Evolutionary conservation across 495 filamentous ascomycete species (phyloP), one percentile per base, ranked within the genome.

Genomic region (Hypoxylon perforatum): DNA sequence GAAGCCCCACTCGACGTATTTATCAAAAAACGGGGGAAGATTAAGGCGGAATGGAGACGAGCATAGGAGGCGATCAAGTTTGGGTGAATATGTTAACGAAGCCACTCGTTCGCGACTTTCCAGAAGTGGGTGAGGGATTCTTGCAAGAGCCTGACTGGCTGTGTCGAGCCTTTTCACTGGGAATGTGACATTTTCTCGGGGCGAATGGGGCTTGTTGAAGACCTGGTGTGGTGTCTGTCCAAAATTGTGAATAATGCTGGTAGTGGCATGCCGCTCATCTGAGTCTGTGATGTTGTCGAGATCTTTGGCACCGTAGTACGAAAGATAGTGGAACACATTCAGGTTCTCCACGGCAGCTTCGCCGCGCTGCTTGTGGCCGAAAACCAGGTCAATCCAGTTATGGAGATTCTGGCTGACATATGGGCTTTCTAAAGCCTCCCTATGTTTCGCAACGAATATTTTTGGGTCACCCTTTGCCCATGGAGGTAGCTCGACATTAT

Each of bases 391-490:
- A 64, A 99, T 96, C 95, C 95, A 99, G 55, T 91, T 86, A 71
- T 97, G 95, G 22, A 99, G 82, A 62, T 93, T 86, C 67, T 91
- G 85, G 70, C 92, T 97, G 59, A 98, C 95, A 73, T 97, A 92
- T 0, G 93, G 92, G 64, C 93, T 97, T 72, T 99, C 95, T 2
- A 99, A 81, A 6, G 95, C 95, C 80, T 97, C 93, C 17, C 95
- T 86, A 70, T 99, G 90, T 75, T 97, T 98, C 3, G 92, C 87
- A 61, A 98, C 92, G 75, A 98, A 99, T 22, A 98, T 91, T 70
- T 95, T 92, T 0, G 95, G 94, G 69, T 97, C 94, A 0, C 93
- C 94, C 74, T 98, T 97, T 6, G 95, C 95, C 95, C 95, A 99
- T 7, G 92, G 94, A 4, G 95, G 95, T 22, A 99, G 80, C 57